Conservation (phyloP, 2,329 filamentous ascomycete genomes). For the Parastagonospora nodorum region DNA sequence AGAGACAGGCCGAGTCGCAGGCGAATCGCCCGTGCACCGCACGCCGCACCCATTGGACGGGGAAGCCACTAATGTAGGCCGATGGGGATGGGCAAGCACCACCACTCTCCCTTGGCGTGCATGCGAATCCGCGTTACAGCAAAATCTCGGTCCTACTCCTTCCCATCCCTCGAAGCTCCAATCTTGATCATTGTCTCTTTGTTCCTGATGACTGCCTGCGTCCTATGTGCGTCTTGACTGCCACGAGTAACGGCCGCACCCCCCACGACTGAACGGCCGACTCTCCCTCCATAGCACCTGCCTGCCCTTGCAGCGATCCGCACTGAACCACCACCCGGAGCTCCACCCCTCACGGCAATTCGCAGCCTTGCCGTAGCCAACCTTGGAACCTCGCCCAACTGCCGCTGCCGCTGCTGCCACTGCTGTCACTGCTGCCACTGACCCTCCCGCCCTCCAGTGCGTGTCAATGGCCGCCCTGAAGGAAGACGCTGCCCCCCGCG, state of each 20-base stretch:
- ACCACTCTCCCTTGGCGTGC: constrained; percentile 17
- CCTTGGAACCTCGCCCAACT: neutral
- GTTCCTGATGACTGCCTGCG: neutral
- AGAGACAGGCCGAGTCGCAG: neutral
- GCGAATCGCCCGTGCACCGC: constrained; percentile 16
- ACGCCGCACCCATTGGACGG: constrained; percentile 15
- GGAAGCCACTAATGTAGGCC: constrained; percentile 18
- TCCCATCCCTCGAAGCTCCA: neutral
- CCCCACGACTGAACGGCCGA: neutral
- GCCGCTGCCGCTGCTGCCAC: constrained; percentile 5
- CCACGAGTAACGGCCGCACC: constrained; percentile 4
- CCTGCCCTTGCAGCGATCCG: neutral
- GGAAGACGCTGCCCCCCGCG: constrained; percentile 23
- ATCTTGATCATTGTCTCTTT: neutral
- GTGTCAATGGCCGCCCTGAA: constrained; percentile 35
- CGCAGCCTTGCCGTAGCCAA: neutral
- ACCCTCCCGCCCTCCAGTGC: neutral
- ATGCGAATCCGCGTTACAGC: constrained; percentile 13
- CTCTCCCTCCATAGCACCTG: neutral
- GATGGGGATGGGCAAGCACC: constrained; percentile 8
- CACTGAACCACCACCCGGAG: constrained; percentile 9
- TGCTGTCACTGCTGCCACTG: constrained; percentile 4
- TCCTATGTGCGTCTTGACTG: neutral
- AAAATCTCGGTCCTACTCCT: constrained; percentile 18
- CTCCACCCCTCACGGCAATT: constrained; percentile 7